Evolutionary conservation across 129 eudicot genomes (phyloP).

Genomic region (Solidago caesia): DNA sequence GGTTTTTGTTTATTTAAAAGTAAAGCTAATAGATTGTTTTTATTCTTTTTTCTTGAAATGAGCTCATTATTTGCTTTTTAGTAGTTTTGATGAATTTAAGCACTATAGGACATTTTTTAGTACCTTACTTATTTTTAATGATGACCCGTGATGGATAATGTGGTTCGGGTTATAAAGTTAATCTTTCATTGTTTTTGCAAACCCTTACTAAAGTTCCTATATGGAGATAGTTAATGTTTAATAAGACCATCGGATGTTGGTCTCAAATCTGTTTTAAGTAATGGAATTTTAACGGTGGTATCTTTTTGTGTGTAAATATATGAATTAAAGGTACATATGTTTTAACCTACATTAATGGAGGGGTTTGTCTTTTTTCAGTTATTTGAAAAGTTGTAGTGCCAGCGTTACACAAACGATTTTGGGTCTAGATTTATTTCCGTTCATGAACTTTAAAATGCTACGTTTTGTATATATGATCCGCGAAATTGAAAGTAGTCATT

Average conservation of each 20-base stretch:
- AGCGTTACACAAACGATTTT: conserved; percentile 3
- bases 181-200: not conserved
- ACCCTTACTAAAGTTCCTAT: too few relatives aligned
- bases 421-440: too few relatives aligned
- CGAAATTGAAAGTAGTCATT: too few relatives aligned
- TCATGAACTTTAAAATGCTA: too few relatives aligned
- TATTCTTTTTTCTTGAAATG: too few relatives aligned
- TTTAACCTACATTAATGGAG: conserved; percentile 6
- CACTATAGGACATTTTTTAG: not conserved
- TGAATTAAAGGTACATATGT: conserved; percentile 12
- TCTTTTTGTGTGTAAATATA: not conserved
- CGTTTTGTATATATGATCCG: too few relatives aligned
- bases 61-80: too few relatives aligned
- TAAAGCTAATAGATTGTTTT: not conserved
- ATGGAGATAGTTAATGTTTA: too few relatives aligned
- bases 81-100: not conserved
- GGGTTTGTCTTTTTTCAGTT: not conserved
- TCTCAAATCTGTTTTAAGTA: not conserved
- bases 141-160: conserved; percentile 13
- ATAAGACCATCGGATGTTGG: too few relatives aligned
- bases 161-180: conserved; percentile 9
- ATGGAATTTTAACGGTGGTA: not conserved
- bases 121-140: not conserved
- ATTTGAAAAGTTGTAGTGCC: not conserved
- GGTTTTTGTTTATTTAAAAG: not conserved